Evolutionary conservation across 1,284 basidiomycete genomes (phyloP).

Genomic region (Vanrija sp.): DNA sequence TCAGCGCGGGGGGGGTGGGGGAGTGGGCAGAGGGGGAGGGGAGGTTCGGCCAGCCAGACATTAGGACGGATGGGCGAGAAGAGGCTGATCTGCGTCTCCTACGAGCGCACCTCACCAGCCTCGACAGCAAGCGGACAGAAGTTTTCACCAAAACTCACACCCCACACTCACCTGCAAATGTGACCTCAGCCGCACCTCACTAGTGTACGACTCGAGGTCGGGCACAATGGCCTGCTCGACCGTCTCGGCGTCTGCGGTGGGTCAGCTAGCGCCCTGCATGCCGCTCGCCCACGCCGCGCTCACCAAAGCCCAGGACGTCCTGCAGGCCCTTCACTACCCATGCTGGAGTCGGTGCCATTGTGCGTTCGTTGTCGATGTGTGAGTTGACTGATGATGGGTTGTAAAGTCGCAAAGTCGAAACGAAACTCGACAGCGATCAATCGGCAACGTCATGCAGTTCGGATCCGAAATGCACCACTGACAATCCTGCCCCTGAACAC

Average conservation of each 20-base stretch:
- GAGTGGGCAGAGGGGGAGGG: background rate
- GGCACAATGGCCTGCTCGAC: conserved; percentile 41
- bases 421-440: background rate
- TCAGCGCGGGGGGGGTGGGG: background rate
- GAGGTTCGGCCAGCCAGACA: too few species aligned
- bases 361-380: background rate
- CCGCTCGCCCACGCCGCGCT: conserved; percentile 2
- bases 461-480: conserved; percentile 4
- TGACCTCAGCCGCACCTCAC: conserved; percentile 29
- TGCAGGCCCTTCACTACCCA: conserved; percentile 41
- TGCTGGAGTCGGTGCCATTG: conserved; percentile 19
- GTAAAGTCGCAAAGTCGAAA: background rate
- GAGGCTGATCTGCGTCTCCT: background rate
- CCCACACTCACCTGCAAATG: conserved; percentile 36
- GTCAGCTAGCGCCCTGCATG: conserved; percentile 1
- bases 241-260: conserved; percentile 37
- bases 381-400: background rate
- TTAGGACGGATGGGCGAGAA: background rate
- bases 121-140: too few species aligned
- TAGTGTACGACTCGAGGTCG: conserved; percentile 35
- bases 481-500: background rate
- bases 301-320: conserved; percentile 39
- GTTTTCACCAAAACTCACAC: too few species aligned
- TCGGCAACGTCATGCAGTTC: background rate
- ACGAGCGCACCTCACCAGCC: background rate